Evolutionary conservation across 139 green algal species (phyloP).

Genomic region (Ettlia oleoabundans): DNA sequence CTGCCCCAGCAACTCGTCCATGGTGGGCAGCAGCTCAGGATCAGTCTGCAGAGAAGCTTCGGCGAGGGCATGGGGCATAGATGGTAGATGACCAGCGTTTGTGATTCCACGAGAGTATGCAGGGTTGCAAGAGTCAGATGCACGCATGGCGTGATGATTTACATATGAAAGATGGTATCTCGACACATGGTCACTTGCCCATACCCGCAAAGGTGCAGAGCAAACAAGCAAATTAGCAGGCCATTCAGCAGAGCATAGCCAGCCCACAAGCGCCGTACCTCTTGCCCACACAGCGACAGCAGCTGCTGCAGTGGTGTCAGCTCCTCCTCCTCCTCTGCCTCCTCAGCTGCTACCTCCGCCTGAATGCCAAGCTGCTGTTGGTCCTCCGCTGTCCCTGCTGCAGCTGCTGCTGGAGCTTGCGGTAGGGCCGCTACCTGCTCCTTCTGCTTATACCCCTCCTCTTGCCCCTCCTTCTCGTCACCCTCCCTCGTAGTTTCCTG

Average conservation of each 20-base stretch:
- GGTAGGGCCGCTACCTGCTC: neutral
- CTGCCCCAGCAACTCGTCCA: conserved; percentile 63
- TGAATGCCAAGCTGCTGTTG: neutral
- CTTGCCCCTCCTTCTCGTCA: neutral
- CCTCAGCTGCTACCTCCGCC: neutral
- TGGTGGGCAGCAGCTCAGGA: conserved; percentile 48
- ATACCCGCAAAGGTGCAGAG: too few species aligned
- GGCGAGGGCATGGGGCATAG: too few species aligned
- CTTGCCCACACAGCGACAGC: conserved; percentile 74
- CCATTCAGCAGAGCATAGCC: neutral
- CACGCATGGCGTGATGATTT: neutral
- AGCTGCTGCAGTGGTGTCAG: conserved; percentile 70
- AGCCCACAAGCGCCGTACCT: conserved; percentile 33
- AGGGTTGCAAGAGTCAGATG: too few species aligned
- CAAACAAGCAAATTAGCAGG: neutral
- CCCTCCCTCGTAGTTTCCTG: neutral
- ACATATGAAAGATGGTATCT: too few species aligned
- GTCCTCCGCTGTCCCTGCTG: conserved; percentile 14
- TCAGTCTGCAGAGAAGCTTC: conserved; percentile 28
- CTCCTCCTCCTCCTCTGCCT: neutral
- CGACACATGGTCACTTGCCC: too few species aligned
- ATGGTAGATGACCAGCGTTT: too few species aligned
- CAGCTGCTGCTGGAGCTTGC: conserved; percentile 1
- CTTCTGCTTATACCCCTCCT: neutral
- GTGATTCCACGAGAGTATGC: too few species aligned